These are phyloP conservation scores for Beauveria pseudobassiana DNA, from an alignment of 2,329 filamentous ascomycete species.

Conservation along the genomic window DNA sequence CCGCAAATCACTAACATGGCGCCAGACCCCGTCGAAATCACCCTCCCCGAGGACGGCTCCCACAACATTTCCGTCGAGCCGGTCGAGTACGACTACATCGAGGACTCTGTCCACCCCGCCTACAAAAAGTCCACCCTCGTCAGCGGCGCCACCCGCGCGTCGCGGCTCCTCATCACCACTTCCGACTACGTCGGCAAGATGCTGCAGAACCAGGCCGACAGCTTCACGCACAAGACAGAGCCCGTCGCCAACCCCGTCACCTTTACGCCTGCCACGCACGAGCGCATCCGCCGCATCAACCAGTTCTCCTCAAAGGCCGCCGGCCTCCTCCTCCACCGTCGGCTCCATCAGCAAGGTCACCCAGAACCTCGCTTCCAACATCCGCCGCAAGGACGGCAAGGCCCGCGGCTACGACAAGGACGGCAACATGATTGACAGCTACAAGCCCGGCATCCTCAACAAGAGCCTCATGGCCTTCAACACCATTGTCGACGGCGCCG, in stretches of 20 bases:
- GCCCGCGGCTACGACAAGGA: constrained; percentile 60
- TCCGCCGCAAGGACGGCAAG: constrained; percentile 45
- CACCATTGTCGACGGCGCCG: constrained; percentile 88
- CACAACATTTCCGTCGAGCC: constrained; percentile 60
- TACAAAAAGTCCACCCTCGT: constrained; percentile 85
- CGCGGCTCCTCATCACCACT: constrained; percentile 83
- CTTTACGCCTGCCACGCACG: constrained; percentile 79
- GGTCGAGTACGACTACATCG: constrained; percentile 62
- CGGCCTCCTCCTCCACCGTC: constrained; percentile 73
- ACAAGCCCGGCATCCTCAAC: constrained; percentile 90
- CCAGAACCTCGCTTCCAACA: constrained; percentile 77
- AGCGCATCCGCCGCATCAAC: constrained; percentile 81
- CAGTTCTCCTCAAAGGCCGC: constrained; percentile 76
- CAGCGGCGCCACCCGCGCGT: constrained; percentile 78
- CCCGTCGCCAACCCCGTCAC: constrained; percentile 75
- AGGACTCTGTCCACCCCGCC: constrained; percentile 76
- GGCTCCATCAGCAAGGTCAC: constrained; percentile 76
- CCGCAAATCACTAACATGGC: background rate
- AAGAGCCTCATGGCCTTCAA: constrained; percentile 95
- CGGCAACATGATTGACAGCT: constrained; percentile 54
- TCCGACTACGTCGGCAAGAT: constrained; percentile 72
- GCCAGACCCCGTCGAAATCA: constrained; percentile 68
- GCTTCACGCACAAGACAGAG: constrained; percentile 71
- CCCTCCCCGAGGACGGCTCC: constrained; percentile 60
- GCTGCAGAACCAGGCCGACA: constrained; percentile 69